Evolutionary conservation across 345 rosid species (phyloP).

Genomic region (Atalantia buxifolia): DNA sequence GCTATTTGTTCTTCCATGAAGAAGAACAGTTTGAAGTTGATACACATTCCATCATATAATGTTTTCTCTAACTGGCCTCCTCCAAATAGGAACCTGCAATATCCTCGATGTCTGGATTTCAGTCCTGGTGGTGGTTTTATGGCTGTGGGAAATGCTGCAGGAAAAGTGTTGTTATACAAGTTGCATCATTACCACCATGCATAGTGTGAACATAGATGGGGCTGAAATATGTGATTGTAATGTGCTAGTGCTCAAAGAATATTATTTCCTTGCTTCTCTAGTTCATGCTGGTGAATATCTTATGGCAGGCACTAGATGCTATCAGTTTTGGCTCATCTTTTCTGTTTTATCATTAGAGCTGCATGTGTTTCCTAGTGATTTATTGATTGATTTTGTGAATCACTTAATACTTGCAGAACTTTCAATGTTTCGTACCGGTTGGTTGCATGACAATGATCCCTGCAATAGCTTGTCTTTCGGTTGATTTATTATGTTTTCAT

Average conservation of each 20-base stretch:
- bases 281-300: not conserved
- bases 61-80: conserved; percentile 87
- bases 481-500: not conserved
- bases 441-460: not conserved
- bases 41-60: conserved; percentile 30
- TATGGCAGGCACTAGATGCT: not conserved
- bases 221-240: not conserved
- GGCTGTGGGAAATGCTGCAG: conserved; percentile 86
- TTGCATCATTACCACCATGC: conserved; percentile 81
- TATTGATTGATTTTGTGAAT: not conserved
- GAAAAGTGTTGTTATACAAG: conserved; percentile 80
- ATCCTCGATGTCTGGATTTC: conserved; percentile 85
- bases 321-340: not conserved
- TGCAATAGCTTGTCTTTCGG: not conserved
- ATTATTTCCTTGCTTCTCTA: not conserved
- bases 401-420: not conserved
- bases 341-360: not conserved
- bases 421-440: not conserved
- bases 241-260: not conserved
- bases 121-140: conserved; percentile 93
- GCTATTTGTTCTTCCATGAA: conserved; percentile 77
- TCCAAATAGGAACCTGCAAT: conserved; percentile 44
- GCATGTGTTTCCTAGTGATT: not conserved
- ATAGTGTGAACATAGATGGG: conserved; percentile 12
- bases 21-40: conserved; percentile 65